Evolutionary conservation across 2,329 filamentous ascomycete genomes (phyloP).

Genomic region (Pleurostoma richardsiae): DNA sequence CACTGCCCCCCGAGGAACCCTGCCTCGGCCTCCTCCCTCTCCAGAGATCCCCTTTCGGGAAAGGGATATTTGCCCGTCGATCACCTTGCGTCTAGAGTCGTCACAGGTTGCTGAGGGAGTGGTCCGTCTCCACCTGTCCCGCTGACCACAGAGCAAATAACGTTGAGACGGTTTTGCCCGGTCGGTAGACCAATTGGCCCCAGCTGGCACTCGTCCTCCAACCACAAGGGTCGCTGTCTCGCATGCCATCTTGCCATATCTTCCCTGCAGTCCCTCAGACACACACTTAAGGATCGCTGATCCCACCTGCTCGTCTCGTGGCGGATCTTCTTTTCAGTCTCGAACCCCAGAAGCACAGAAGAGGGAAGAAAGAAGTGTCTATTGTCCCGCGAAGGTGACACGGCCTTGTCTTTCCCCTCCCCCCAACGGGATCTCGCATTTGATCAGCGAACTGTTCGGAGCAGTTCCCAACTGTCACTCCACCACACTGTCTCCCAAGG

Average conservation of each 20-base stretch:
- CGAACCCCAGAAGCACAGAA: constrained; percentile 3
- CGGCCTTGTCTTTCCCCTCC: constrained; percentile 37
- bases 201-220: constrained; percentile 26
- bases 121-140: constrained; percentile 32
- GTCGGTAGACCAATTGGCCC: constrained; percentile 32
- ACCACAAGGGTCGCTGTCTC: constrained; percentile 10
- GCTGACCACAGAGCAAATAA: constrained; percentile 35
- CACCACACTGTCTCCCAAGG: constrained; percentile 6
- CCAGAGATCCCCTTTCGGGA: constrained; percentile 24
- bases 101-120: constrained; percentile 36
- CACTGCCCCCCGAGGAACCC: constrained; percentile 5
- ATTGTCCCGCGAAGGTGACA: constrained; percentile 23
- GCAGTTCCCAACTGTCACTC: constrained; percentile 11
- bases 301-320: constrained; percentile 15
- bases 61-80: constrained; percentile 50
- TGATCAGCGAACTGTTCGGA: constrained; percentile 42
- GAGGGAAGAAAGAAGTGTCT: constrained; percentile 15
- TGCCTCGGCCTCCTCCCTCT: constrained; percentile 32
- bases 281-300: constrained; percentile 11
- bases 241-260: constrained; percentile 6
- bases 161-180: constrained; percentile 33
- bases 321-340: constrained; percentile 24
- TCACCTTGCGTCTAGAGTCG: constrained; percentile 45
- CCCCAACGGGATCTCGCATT: constrained; percentile 40
- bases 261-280: constrained; percentile 1